Base-by-base conservation (phyloP, 768 basidiomycete genomes). In the Russula olivacea region DNA sequence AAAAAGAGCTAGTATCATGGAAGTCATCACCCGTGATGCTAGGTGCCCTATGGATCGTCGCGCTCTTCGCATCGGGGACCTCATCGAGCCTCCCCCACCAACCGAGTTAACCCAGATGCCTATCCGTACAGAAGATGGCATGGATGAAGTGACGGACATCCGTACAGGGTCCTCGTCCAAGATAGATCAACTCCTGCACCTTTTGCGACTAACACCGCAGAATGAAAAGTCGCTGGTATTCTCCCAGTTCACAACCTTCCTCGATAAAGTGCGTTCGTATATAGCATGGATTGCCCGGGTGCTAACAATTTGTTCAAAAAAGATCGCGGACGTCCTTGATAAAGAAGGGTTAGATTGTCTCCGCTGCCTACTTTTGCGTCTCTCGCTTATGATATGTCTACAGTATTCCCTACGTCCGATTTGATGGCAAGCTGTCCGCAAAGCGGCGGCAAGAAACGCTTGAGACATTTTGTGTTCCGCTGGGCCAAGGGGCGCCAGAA, bases 11-110 rank as follows among this genome's bases (percentile, higher is more conserved):
- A 89, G 87, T 71, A 90, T 91, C 64, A 80, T 79, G 21, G 86
- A 89, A 71, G 82, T 85, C 48, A 81, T 92, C 41, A 72, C 77
- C 43, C 82, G 87, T 45, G 86, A 91, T 70, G 78, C 82, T n/a
- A 86, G 83, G 69, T 93, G 91, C 71, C 91, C 91, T 5, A 88
- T 93, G 89, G 91, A 93, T 73, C 91, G 91, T 36, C 83, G 87
- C 5, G 68, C 74, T 12, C 74, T 93, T 53, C 72, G 76, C 14
- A 71, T 80, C 68, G 74, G 73, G 9, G 83, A 86, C 69, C 72
- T 93, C 41, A 76, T 86, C 54, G 84, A 85, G 54, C 84, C 86
- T 15, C 79, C 79, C 34, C 81, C 85, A 11, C 83, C 83, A 10
- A 83, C 83, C 9, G 86, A 89, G n/a, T 71, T 85, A 19, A 91